Evolutionary conservation across 352 stramenopile species (phyloP).

Genomic region (Stramenopiles sp.): DNA sequence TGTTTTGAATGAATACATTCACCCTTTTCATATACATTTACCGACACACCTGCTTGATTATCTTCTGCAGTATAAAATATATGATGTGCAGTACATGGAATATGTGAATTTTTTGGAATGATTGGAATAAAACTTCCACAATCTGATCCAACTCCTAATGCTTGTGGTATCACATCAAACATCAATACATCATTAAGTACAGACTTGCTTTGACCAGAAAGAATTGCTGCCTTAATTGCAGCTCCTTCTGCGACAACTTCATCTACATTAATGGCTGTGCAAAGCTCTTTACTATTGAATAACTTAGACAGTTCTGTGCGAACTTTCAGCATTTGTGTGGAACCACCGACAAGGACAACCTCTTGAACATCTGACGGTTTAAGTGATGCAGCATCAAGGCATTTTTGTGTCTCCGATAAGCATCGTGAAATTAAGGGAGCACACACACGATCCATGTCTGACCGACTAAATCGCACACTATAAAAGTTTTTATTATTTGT

Average conservation of each 20-base stretch:
- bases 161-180: constrained; percentile 57
- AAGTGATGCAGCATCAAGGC: constrained; percentile 32
- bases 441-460: no score
- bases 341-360: constrained; percentile 34
- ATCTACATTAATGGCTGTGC: constrained; percentile 40
- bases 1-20: no score
- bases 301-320: constrained; percentile 25
- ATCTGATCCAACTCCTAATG: constrained; percentile 44
- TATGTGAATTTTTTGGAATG: constrained; percentile 46
- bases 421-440: no score
- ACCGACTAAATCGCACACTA: no score
- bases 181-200: constrained; percentile 34
- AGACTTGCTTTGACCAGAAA: constrained; percentile 26
- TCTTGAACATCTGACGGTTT: constrained; percentile 34
- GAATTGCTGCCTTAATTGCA: constrained; percentile 80
- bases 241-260: constrained; percentile 50
- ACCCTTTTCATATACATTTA: constrained; percentile 76
- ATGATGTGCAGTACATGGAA: constrained; percentile 42
- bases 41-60: constrained; percentile 47
- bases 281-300: constrained; percentile 29
- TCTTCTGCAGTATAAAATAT: constrained; percentile 53
- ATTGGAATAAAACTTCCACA: constrained; percentile 57
- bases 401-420: no score
- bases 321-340: constrained; percentile 29
- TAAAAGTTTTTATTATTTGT: no score